Percentiles rank a stretch among this genome's conserved stretches.
phyloP scores from a whole-genome alignment of 371 early-diverging fungal species.

The Apophysomyces sp. region DNA sequence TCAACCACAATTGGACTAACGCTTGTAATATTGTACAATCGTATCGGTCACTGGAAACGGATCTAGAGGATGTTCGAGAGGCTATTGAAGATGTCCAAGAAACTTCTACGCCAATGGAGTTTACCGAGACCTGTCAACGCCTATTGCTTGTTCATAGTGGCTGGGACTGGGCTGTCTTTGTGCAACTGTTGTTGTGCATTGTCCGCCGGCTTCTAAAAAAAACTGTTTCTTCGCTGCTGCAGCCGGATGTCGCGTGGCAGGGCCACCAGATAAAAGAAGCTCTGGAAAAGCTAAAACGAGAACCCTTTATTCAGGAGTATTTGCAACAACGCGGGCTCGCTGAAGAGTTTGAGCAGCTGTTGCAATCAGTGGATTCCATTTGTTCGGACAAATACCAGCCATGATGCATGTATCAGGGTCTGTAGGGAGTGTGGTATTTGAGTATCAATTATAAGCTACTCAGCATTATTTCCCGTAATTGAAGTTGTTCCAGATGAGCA shows the following conservation, averaged over 20 bases:
- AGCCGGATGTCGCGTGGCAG: conserved; percentile 17
- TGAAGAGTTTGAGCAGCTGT: not conserved
- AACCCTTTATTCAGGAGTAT: not conserved
- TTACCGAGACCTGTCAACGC: conserved; percentile 49
- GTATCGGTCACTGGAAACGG: conserved; percentile 44
- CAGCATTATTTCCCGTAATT: too few species aligned
- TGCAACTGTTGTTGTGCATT: conserved; percentile 14
- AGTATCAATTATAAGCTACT: too few species aligned
- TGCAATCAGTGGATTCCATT: not conserved
- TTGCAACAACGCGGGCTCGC: not conserved
- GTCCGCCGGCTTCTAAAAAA: conserved; percentile 7
- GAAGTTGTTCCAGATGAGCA: too few species aligned
- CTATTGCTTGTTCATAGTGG: conserved; percentile 55
- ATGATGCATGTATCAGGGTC: not conserved
- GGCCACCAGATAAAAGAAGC: conserved; percentile 7
- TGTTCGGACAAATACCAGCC: not conserved
- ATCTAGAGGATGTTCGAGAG: conserved; percentile 48
- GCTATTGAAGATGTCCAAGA: conserved; percentile 59
- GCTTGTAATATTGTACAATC: conserved; percentile 53
- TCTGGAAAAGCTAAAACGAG: not conserved
- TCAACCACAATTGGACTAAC: conserved; percentile 79
- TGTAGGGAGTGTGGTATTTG: not conserved
- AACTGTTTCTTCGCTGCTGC: not conserved
- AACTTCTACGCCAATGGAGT: conserved; percentile 43
- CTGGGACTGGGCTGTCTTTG: conserved; percentile 54